These are phyloP conservation scores for Paecilomyces formosus DNA, from an alignment of 2,329 filamentous ascomycete genomes.

Conservation along the genomic window DNA sequence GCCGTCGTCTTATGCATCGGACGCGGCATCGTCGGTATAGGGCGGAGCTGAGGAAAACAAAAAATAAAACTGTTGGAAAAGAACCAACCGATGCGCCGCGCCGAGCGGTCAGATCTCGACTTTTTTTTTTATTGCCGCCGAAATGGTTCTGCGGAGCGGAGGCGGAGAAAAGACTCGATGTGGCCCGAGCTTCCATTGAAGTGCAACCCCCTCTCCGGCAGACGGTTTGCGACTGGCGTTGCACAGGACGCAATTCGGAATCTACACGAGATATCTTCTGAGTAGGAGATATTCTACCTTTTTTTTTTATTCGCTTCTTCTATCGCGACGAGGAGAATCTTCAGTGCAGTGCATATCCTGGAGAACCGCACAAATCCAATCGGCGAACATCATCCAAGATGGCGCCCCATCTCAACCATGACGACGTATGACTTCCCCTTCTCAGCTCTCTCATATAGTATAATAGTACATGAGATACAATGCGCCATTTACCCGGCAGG, in stretches of 20 bases:
- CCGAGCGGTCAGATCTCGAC: neutral
- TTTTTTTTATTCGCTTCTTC: neutral
- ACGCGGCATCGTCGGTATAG: constrained; percentile 22
- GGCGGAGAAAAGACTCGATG: constrained; percentile 1
- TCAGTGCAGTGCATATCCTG: neutral
- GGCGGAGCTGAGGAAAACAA: neutral
- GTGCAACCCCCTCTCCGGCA: neutral
- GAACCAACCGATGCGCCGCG: neutral
- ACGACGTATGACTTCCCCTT: constrained; percentile 27
- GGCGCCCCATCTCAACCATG: constrained; percentile 31
- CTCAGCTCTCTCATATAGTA: neutral
- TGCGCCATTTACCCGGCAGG: neutral
- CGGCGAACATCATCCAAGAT: constrained; percentile 11
- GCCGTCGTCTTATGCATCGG: constrained; percentile 34
- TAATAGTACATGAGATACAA: neutral
- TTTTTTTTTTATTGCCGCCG: neutral
- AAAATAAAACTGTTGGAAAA: neutral
- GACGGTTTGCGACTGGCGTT: neutral
- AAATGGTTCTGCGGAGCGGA: constrained; percentile 6
- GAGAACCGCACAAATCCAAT: constrained; percentile 1
- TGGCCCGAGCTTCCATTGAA: constrained; percentile 10
- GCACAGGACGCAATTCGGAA: neutral
- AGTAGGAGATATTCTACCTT: neutral
- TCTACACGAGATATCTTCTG: neutral
- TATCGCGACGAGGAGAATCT: neutral